Conservation (phyloP, 345 rosid species). For the Boechera stricta region DNA sequence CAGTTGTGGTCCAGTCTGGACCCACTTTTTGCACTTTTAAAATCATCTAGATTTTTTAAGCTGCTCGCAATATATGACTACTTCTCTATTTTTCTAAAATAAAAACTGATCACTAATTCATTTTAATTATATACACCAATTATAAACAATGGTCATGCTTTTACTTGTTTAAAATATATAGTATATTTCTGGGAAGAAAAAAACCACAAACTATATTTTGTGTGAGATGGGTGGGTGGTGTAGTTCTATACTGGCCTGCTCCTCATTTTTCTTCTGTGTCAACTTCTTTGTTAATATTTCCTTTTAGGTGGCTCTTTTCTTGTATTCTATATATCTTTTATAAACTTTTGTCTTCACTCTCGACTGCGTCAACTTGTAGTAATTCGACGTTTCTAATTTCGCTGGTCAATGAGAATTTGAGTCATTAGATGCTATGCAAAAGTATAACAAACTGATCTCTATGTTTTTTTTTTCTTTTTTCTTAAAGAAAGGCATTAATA, state of each 20-base stretch:
- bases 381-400: slow-evolving; percentile 14
- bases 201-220: background rate
- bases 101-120: background rate
- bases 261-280: slow-evolving; percentile 1
- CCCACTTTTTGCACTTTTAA: slow-evolving; percentile 28
- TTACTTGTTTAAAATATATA: background rate
- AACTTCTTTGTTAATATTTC: slow-evolving; percentile 24
- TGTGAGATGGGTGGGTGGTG: slow-evolving; percentile 22
- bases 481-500: background rate
- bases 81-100: background rate
- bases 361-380: slow-evolving; percentile 7
- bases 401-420: slow-evolving; percentile 28
- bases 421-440: slow-evolving; percentile 20
- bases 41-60: slow-evolving; percentile 24
- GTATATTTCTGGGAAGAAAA: no score
- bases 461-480: background rate
- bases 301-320: background rate
- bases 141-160: slow-evolving; percentile 5
- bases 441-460: slow-evolving; percentile 8
- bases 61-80: slow-evolving; percentile 45
- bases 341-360: slow-evolving; percentile 34
- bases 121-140: slow-evolving; percentile 8
- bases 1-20: slow-evolving; percentile 40
- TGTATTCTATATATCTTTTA: slow-evolving; percentile 2
- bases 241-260: slow-evolving; percentile 22